Evolutionary conservation across 1,139 yeast species (phyloP).

Genomic region (Sugiyamaella paludigena): DNA sequence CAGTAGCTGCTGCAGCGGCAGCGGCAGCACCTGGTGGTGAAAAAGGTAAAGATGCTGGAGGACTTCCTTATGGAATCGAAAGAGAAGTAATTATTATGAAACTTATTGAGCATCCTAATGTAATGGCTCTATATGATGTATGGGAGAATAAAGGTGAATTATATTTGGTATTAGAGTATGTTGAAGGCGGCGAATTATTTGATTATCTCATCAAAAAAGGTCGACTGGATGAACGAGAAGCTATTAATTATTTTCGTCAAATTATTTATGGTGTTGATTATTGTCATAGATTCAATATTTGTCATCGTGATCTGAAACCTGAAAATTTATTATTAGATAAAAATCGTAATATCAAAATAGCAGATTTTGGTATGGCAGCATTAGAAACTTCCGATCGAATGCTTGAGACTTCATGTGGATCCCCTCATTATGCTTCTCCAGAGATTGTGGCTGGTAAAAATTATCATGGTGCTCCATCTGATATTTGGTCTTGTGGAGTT

Average conservation of each 20-base stretch:
- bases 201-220: constrained; percentile 89
- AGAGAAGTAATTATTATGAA: constrained; percentile 93
- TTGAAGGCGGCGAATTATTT: constrained; percentile 95
- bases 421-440: constrained; percentile 98
- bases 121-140: constrained; percentile 93
- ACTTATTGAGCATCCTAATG: constrained; percentile 86
- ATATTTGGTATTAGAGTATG: constrained; percentile 87
- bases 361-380: constrained; percentile 99
- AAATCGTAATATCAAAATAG: constrained; percentile 86
- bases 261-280: constrained; percentile 89
- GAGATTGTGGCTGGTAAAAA: constrained; percentile 93
- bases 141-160: constrained; percentile 94
- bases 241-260: constrained; percentile 86
- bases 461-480: constrained; percentile 96
- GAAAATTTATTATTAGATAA: constrained; percentile 87
- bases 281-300: constrained; percentile 88
- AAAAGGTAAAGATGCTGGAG: constrained; percentile 50
- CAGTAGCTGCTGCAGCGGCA: neutral
- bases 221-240: constrained; percentile 82
- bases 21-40: constrained; percentile 1
- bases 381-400: constrained; percentile 80
- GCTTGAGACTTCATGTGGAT: constrained; percentile 94
- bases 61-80: constrained; percentile 90
- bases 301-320: constrained; percentile 93
- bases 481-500: constrained; percentile 98